Conservation (phyloP, 1,139 yeast species). For the Sugiyamaella paludigena region DNA sequence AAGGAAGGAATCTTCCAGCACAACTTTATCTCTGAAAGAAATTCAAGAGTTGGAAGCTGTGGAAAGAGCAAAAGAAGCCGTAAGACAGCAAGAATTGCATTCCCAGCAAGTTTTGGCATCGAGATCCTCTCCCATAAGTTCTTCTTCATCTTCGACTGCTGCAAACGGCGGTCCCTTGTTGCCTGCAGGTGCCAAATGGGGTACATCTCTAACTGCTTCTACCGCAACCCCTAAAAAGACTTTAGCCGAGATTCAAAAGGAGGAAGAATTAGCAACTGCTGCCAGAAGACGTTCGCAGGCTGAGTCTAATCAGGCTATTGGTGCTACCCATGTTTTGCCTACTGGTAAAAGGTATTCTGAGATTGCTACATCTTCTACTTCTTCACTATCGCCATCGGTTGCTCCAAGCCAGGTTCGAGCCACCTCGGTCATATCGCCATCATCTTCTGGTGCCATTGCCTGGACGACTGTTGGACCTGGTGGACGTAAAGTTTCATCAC, state of each 20-base stretch:
- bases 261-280: slow-evolving; percentile 41
- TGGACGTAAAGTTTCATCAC: slow-evolving; percentile 32
- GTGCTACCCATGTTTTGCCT: slow-evolving; percentile 21
- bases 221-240: slow-evolving; percentile 41
- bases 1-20: slow-evolving; percentile 35
- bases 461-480: slow-evolving; percentile 43
- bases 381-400: slow-evolving; percentile 3
- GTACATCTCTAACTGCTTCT: slow-evolving; percentile 30
- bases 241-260: slow-evolving; percentile 49
- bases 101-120: slow-evolving; percentile 34
- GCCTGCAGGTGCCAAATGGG: slow-evolving; percentile 60
- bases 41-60: slow-evolving; percentile 69
- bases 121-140: slow-evolving; percentile 18
- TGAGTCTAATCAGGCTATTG: slow-evolving; percentile 12
- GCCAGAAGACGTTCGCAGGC: slow-evolving; percentile 19
- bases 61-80: slow-evolving; percentile 33
- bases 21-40: slow-evolving; percentile 57
- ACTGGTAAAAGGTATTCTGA: slow-evolving; percentile 22
- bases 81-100: slow-evolving; percentile 34
- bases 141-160: slow-evolving; percentile 12
- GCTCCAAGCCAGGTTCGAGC: neutral
- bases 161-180: slow-evolving; percentile 31
- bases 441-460: slow-evolving; percentile 29
- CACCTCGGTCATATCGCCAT: neutral
- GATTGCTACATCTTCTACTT: slow-evolving; percentile 11